These are phyloP conservation scores for Bombardia bombarda DNA, from an alignment of 495 filamentous ascomycete species.

Conservation along the genomic window DNA sequence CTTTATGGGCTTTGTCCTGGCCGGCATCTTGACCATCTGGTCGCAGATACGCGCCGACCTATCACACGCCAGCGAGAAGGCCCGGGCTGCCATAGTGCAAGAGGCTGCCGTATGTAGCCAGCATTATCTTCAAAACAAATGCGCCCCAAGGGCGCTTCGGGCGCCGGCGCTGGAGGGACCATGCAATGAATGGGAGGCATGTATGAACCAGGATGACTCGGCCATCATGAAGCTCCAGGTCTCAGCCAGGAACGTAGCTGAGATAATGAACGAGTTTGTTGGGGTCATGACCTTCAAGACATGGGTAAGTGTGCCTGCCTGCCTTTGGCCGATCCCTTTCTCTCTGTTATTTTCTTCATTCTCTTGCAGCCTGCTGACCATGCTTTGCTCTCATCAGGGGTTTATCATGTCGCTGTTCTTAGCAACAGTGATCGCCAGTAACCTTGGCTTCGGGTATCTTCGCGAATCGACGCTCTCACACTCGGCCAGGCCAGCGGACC, in stretches of 20 bases:
- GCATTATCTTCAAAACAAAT: constrained; percentile 66
- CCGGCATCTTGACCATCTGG: constrained; percentile 62
- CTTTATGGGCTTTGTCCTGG: constrained; percentile 58
- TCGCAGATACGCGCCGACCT: constrained; percentile 70
- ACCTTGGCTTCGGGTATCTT: constrained; percentile 43
- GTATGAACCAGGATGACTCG: constrained; percentile 60
- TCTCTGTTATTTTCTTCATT: constrained; percentile 28
- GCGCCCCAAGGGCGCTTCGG: constrained; percentile 45
- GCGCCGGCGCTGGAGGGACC: constrained; percentile 63
- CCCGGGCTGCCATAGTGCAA: constrained; percentile 53
- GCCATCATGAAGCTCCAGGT: constrained; percentile 32
- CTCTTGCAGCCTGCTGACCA: constrained; percentile 12
- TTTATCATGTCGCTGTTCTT: constrained; percentile 49
- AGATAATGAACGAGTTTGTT: constrained; percentile 40
- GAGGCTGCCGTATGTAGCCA: constrained; percentile 65
- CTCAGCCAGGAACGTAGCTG: constrained; percentile 35
- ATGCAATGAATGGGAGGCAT: constrained; percentile 74
- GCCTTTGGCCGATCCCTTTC: no score
- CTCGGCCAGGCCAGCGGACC: constrained; percentile 10
- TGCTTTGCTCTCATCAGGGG: constrained; percentile 26
- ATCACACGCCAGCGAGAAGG: constrained; percentile 55
- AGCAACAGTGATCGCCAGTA: constrained; percentile 47
- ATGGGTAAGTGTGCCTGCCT: constrained; percentile 75
- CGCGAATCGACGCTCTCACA: constrained; percentile 18
- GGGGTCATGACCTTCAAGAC: constrained; percentile 38